Evolutionary conservation across 305 asterid species (phyloP).

Genomic region (Fraxinus latifolia): DNA sequence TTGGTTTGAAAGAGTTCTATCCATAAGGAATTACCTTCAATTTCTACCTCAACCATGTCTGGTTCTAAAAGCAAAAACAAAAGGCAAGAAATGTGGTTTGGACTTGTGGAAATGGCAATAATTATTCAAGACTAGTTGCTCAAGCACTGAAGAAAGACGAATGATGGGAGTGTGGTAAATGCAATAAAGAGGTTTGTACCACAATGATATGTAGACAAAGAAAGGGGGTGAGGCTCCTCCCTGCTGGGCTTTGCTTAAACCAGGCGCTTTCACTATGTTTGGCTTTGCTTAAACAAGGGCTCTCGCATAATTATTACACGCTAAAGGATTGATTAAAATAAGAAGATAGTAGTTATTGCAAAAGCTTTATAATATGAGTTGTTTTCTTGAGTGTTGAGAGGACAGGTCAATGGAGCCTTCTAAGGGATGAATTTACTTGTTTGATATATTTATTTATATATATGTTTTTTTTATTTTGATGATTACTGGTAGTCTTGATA

Average conservation of each 20-base stretch:
- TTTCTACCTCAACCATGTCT: conserved; percentile 38
- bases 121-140: conserved; percentile 27
- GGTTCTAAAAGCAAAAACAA: conserved; percentile 26
- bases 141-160: conserved; percentile 24
- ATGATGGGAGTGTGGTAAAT: neutral
- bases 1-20: conserved; percentile 35
- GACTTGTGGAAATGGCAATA: conserved; percentile 39
- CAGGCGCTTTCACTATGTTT: conserved; percentile 32
- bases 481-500: too few relatives aligned
- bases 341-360: neutral
- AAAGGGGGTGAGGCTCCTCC: conserved; percentile 28
- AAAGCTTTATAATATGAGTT: neutral
- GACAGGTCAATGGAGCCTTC: neutral
- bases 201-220: conserved; percentile 22
- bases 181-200: conserved; percentile 20
- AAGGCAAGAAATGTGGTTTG: conserved; percentile 16
- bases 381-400: neutral
- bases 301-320: neutral
- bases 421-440: neutral
- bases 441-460: too few relatives aligned
- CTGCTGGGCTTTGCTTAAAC: conserved; percentile 34
- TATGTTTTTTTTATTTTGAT: too few relatives aligned
- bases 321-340: neutral
- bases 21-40: conserved; percentile 40
- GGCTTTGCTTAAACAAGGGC: conserved; percentile 56